Conservation (phyloP, 179 eudicot genomes). For the Spergularia azorica region DNA sequence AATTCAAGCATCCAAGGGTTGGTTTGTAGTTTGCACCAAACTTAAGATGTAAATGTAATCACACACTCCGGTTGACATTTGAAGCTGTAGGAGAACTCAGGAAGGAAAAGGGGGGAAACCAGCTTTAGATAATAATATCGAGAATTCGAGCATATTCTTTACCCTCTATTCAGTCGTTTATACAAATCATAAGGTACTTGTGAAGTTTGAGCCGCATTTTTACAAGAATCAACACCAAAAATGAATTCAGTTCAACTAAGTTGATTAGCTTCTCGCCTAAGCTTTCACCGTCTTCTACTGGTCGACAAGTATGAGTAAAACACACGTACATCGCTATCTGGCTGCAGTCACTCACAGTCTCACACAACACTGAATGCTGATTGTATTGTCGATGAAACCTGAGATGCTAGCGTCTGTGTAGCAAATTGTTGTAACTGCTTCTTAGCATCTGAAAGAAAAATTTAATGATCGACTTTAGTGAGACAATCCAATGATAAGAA, state of each 20-base stretch:
- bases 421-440: conserved; percentile 97
- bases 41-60: background rate
- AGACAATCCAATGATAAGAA: background rate
- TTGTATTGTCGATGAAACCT: conserved; percentile 68
- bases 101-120: background rate
- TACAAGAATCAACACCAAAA: conserved; percentile 35
- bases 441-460: conserved; percentile 75
- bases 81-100: background rate
- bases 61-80: background rate
- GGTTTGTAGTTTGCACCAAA: background rate
- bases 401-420: conserved; percentile 82
- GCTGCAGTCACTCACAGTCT: conserved; percentile 52
- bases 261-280: conserved; percentile 22
- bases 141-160: conserved; percentile 7
- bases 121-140: background rate
- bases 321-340: conserved; percentile 13
- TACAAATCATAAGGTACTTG: conserved; percentile 26
- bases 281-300: conserved; percentile 11
- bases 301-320: conserved; percentile 17
- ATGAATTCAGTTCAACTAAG: conserved; percentile 17
- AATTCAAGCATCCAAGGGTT: background rate
- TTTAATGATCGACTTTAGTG: background rate
- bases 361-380: conserved; percentile 89
- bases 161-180: conserved; percentile 18
- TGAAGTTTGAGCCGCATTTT: conserved; percentile 29